Percentiles rank a stretch among this genome's conserved stretches.
phyloP scores from a whole-genome alignment of 2,329 filamentous ascomycete genomes.

The Pseudocercospora pini-densiflorae region DNA sequence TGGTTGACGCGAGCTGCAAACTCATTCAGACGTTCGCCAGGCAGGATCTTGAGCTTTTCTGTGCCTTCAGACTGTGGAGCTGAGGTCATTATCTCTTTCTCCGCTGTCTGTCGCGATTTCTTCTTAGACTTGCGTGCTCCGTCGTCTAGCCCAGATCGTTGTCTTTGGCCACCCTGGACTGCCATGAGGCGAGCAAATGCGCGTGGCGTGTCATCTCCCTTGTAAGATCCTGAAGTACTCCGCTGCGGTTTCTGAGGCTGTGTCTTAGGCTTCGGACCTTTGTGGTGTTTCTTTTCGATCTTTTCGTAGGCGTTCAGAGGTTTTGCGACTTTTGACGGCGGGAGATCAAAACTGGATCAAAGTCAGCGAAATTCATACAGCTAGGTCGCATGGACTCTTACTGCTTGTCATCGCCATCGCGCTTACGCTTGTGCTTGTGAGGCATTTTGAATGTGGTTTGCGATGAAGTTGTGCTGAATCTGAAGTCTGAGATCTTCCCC shows the following conservation, averaged over 20 bases:
- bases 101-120: constrained; percentile 46
- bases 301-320: constrained; percentile 61
- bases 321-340: constrained; percentile 63
- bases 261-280: constrained; percentile 17
- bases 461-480: constrained; percentile 1
- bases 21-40: constrained; percentile 80
- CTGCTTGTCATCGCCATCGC: constrained; percentile 41
- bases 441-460: constrained; percentile 27
- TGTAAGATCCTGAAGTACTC: constrained; percentile 50
- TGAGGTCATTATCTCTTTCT: constrained; percentile 4
- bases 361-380: constrained; percentile 47
- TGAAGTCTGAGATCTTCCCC: constrained; percentile 9
- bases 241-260: constrained; percentile 32
- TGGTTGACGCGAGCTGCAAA: constrained; percentile 85
- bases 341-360: constrained; percentile 59
- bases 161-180: constrained; percentile 61
- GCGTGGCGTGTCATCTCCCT: constrained; percentile 80
- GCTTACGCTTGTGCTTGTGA: constrained; percentile 41
- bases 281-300: constrained; percentile 33
- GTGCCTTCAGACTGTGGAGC: background rate
- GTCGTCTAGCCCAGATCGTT: constrained; percentile 71
- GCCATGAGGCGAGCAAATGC: constrained; percentile 88
- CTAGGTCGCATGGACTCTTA: constrained; percentile 23
- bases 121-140: constrained; percentile 58
- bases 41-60: constrained; percentile 70